Percentiles rank a stretch among this genome's conserved stretches.
phyloP scores from a whole-genome alignment of 23 red algal species.

The Porphyridium purpureum region DNA sequence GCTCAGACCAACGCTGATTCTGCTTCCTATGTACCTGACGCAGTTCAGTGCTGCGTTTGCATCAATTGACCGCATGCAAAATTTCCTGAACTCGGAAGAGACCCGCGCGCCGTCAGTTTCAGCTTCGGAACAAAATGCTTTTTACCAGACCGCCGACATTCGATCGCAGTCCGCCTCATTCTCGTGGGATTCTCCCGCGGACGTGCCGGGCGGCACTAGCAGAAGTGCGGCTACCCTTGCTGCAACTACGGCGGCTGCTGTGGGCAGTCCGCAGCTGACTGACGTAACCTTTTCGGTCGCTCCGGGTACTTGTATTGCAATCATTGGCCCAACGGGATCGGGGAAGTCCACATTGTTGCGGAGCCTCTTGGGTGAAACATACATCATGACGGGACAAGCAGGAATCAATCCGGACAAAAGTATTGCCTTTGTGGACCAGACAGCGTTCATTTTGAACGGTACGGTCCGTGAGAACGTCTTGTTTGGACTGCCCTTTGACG shows the following conservation, averaged over 20 bases:
- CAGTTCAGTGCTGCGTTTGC: constrained; percentile 30
- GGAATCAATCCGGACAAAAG: constrained; percentile 14
- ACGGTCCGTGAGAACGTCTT: constrained; percentile 57
- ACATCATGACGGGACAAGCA: constrained; percentile 22
- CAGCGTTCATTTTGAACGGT: constrained; percentile 59
- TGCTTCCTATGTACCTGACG: constrained; percentile 40
- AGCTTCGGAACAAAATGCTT: background rate
- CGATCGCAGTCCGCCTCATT: constrained; percentile 17
- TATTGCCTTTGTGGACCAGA: constrained; percentile 53
- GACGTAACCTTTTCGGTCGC: constrained; percentile 22
- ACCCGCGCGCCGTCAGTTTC: background rate
- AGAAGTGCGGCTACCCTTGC: no score
- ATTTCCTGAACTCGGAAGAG: constrained; percentile 30
- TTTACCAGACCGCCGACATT: constrained; percentile 5
- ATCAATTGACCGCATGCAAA: constrained; percentile 20
- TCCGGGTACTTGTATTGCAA: constrained; percentile 24
- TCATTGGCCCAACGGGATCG: constrained; percentile 43
- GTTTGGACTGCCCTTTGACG: constrained; percentile 47
- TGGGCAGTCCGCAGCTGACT: no score
- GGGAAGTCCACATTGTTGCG: constrained; percentile 59
- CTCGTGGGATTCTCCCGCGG: constrained; percentile 36
- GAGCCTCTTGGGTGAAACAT: constrained; percentile 40
- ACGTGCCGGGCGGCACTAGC: no score
- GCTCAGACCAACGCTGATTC: constrained; percentile 33
- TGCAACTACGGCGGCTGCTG: no score